Evolutionary conservation across 1,284 basidiomycete species (phyloP), one percentile per base, ranked within the genome.

Genomic region (Apiotrichum veenhuisii): DNA sequence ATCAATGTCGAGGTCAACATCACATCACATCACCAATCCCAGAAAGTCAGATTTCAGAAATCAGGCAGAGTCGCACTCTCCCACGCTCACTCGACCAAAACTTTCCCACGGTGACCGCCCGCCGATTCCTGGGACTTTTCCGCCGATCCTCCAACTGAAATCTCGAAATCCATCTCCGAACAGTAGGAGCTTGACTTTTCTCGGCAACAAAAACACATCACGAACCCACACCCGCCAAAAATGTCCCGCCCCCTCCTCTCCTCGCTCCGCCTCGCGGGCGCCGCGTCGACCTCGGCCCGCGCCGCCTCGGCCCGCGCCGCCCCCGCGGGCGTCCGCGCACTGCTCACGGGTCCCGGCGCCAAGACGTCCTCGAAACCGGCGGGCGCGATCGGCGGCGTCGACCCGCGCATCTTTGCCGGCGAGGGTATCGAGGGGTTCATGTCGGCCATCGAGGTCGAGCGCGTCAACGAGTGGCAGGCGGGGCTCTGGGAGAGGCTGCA

Each of bases 401-500:
- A 75, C 61, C 59, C 63, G 11, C 68, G 70, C 41, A 58, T 75
- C 27, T 51, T 75, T 18, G 42, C 42, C 23, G 42, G 42, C 33
- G 40, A 62, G 9, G 72, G 72, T 22, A 44, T 72, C 11, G 52
- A 64, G n/a, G 68, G 63, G 1, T 74, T 76, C 56, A 53, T 76
- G 52, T 63, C 63, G 1, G 63, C 67, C 30, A 51, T 59, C 48
- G 67, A 72, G 45, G 65, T 76, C 33, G 66, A 65, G 25, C 66
- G 65, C 27, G 43, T 76, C 27, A 64, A 66, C 43, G 69, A 71
- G 57, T 77, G 72, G 72, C 72, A 76, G 61, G 58, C 62, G 4
- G 73, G 74, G 1, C 64, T 76, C 10, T 77, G 76, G 76, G 64
- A 63, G 38, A 58, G 73, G 41, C 57, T 77, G 49, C 69, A 74